These are phyloP conservation scores for Abelmoschus esculentus DNA, from an alignment of 345 rosid genomes.

Conservation along the genomic window DNA sequence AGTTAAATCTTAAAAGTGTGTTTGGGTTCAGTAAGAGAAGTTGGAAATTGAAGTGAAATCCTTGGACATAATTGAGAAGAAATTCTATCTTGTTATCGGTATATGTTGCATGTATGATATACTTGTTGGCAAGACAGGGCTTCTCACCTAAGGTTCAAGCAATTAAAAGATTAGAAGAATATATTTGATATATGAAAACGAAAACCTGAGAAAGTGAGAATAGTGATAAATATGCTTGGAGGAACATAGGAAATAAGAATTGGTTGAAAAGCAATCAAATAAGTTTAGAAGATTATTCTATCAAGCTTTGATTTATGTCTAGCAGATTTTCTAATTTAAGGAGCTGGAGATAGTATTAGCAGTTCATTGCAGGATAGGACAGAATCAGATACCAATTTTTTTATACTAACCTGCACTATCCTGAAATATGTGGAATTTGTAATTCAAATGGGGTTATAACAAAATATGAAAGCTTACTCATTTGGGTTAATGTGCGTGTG, in stretches of 20 bases:
- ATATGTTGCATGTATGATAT: background rate
- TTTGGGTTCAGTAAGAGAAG: background rate
- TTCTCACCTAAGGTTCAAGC: background rate
- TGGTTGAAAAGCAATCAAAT: background rate
- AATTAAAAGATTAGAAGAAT: background rate
- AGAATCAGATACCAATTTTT: background rate
- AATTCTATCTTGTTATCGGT: background rate
- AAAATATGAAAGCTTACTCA: background rate
- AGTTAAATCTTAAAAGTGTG: background rate
- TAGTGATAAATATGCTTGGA: background rate
- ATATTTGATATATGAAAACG: background rate
- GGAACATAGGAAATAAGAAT: background rate
- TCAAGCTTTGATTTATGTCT: background rate
- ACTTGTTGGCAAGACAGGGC: background rate
- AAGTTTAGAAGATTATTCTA: background rate
- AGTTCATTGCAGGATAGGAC: background rate
- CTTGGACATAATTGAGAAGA: background rate
- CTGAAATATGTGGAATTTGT: background rate
- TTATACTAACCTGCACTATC: background rate
- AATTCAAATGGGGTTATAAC: background rate
- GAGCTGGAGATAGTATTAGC: background rate
- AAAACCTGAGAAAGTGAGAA: background rate
- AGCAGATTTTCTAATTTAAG: background rate
- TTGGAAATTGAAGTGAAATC: background rate
- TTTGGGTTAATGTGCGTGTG: background rate